Percentiles rank a stretch among this genome's conserved stretches.
These are phyloP conservation scores for Bipolaris cookei DNA, from an alignment of 2,329 filamentous ascomycete species.

Conservation along the genomic window DNA sequence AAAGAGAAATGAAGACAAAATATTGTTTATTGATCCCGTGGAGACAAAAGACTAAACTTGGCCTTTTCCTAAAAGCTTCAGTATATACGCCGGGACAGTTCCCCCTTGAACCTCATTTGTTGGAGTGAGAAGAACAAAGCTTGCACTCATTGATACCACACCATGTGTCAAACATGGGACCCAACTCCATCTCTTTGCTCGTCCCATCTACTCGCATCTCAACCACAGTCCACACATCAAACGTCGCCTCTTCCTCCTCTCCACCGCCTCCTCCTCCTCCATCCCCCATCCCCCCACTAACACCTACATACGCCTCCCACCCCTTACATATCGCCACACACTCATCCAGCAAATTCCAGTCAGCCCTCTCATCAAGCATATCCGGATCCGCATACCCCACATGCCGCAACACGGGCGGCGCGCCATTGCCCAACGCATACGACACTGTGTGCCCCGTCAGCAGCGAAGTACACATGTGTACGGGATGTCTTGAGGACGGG, in stretches of 20 bases:
- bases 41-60: no score
- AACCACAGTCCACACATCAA: constrained; percentile 29
- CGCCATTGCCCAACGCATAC: constrained; percentile 23
- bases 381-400: constrained; percentile 19
- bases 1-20: not conserved
- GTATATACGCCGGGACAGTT: no score
- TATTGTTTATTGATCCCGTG: no score
- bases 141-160: not conserved
- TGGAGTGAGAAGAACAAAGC: rapidly evolving
- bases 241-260: constrained; percentile 8
- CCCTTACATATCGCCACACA: constrained; percentile 24
- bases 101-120: not conserved
- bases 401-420: constrained; percentile 20
- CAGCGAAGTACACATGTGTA: not conserved
- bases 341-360: constrained; percentile 25
- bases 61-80: no score
- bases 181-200: not conserved
- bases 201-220: not conserved
- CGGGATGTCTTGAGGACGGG: not conserved
- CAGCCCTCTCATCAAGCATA: constrained; percentile 5
- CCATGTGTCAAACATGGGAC: constrained; percentile 14
- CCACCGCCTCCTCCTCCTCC: not conserved
- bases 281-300: not conserved
- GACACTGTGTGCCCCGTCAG: not conserved
- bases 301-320: constrained; percentile 19